These are phyloP conservation scores for Veloboletus limbatus DNA, from an alignment of 1,284 basidiomycete genomes.

Conservation along the genomic window DNA sequence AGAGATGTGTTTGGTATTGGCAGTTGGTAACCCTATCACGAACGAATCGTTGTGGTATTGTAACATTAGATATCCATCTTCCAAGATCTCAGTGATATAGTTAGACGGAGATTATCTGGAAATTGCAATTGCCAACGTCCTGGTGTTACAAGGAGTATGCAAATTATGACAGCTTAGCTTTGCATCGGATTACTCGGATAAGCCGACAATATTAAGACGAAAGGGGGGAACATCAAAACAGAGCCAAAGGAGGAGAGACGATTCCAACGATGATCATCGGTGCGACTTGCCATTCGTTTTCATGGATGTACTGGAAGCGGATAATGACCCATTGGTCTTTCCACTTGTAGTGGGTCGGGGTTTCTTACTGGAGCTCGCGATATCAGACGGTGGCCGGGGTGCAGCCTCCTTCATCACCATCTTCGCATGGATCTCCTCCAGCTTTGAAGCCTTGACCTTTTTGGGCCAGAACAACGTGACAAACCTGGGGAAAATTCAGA, in stretches of 20 bases:
- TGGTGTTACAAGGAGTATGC: conserved; percentile 26
- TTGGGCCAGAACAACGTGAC: conserved; percentile 97
- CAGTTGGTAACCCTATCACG: not conserved
- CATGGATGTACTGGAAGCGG: conserved; percentile 32
- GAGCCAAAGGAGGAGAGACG: conserved; percentile 8
- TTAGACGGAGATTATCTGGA: conserved; percentile 14
- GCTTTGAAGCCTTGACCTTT: conserved; percentile 87
- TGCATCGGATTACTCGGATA: conserved; percentile 22
- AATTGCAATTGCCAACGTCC: conserved; percentile 16
- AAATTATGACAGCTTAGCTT: conserved; percentile 28
- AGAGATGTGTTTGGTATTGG: conserved; percentile 7
- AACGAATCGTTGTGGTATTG: conserved; percentile 22
- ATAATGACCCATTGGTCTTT: conserved; percentile 47
- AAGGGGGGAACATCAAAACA: conserved; percentile 9
- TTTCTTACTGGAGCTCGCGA: conserved; percentile 48
- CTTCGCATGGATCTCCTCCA: conserved; percentile 91
- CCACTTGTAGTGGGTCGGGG: conserved; percentile 45
- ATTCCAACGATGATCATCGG: conserved; percentile 23
- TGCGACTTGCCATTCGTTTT: conserved; percentile 36
- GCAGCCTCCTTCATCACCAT: conserved; percentile 83
- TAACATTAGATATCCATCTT: conserved; percentile 23
- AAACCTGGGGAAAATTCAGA: conserved; percentile 51
- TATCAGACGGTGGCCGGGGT: conserved; percentile 44
- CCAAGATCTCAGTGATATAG: conserved; percentile 9
- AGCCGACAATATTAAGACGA: conserved; percentile 20